phyloP scores from a whole-genome alignment of 371 early-diverging fungal species.

The Mucor piriformis region DNA sequence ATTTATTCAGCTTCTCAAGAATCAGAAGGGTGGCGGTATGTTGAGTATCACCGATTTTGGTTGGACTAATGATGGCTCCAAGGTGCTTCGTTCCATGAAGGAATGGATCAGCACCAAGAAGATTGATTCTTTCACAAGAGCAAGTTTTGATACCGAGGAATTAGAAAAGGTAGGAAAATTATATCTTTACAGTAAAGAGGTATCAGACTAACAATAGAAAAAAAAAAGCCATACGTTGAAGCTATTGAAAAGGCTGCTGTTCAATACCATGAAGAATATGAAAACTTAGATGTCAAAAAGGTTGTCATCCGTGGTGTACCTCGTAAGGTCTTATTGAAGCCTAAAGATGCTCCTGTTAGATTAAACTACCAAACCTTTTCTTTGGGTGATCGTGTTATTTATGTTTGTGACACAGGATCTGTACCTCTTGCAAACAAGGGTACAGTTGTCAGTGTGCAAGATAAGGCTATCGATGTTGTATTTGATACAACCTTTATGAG shows the following conservation, averaged over 20 bases:
- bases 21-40: slow-evolving; percentile 37
- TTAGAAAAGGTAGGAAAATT: slow-evolving; percentile 45
- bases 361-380: slow-evolving; percentile 77
- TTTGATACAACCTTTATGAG: slow-evolving; percentile 85
- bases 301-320: slow-evolving; percentile 69
- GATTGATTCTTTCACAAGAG: slow-evolving; percentile 67
- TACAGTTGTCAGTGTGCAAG: slow-evolving; percentile 82
- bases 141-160: slow-evolving; percentile 68
- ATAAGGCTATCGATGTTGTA: slow-evolving; percentile 76
- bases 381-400: slow-evolving; percentile 89
- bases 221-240: slow-evolving; percentile 33
- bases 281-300: slow-evolving; percentile 46
- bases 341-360: slow-evolving; percentile 72
- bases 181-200: background rate
- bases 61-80: slow-evolving; percentile 35
- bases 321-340: slow-evolving; percentile 73
- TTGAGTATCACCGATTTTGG: slow-evolving; percentile 31
- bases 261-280: slow-evolving; percentile 41
- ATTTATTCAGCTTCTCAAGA: slow-evolving; percentile 68
- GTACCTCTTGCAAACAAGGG: slow-evolving; percentile 85
- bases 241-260: slow-evolving; percentile 58
- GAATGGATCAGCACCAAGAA: slow-evolving; percentile 72
- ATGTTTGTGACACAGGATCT: slow-evolving; percentile 74
- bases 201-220: background rate
- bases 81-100: slow-evolving; percentile 47